Conservation (phyloP, 345 rosid species). For the Mangifera indica region DNA sequence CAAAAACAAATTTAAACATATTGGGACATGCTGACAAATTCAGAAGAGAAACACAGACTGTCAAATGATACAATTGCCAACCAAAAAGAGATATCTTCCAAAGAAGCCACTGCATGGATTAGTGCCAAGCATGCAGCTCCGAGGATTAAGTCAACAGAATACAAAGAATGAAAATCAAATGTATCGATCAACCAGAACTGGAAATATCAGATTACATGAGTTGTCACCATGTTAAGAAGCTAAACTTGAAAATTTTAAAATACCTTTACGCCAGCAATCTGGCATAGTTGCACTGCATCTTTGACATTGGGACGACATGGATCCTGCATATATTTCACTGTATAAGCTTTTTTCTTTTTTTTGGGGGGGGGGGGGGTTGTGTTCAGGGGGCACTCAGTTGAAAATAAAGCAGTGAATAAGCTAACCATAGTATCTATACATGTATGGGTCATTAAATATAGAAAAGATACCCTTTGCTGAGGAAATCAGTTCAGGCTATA, state of each 20-base stretch:
- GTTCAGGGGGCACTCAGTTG: too few species aligned
- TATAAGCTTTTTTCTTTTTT: neutral
- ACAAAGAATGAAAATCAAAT: neutral
- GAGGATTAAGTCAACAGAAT: neutral
- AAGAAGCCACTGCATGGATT: neutral
- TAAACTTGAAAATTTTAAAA: neutral
- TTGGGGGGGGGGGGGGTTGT: too few species aligned
- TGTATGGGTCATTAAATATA: too few species aligned
- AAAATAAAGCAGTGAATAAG: too few species aligned
- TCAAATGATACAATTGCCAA: neutral
- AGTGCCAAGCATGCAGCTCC: neutral
- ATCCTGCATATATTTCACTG: constrained; percentile 53
- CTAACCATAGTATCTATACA: too few species aligned
- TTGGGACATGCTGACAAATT: neutral
- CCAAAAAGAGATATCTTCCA: neutral
- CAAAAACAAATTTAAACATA: too few species aligned
- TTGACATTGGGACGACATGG: constrained; percentile 90
- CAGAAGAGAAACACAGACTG: too few species aligned
- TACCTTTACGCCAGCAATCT: constrained; percentile 93
- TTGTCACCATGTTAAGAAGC: too few species aligned
- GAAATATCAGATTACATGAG: neutral
- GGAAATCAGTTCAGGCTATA: too few species aligned
- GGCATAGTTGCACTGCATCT: constrained; percentile 75
- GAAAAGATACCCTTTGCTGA: too few species aligned
- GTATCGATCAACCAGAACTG: neutral